Percentiles rank a stretch among this genome's conserved stretches.
phyloP scores from a whole-genome alignment of 805 yeast genomes.

The Lipomyces mesembrius region DNA sequence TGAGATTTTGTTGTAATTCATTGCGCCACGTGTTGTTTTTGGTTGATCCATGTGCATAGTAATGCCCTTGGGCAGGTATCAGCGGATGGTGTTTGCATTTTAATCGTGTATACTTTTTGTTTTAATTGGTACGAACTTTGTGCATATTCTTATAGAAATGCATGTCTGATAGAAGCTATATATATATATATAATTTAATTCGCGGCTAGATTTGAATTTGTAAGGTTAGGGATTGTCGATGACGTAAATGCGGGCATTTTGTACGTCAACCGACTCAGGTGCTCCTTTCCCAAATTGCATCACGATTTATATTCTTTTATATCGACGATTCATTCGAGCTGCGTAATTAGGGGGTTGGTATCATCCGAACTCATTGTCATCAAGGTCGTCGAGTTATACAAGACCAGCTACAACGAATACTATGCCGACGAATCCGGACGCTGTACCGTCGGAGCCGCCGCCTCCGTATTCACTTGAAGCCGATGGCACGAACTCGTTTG shows the following conservation, averaged over 20 bases:
- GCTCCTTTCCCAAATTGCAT: too few species aligned
- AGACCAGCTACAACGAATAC: neutral
- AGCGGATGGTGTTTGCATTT: neutral
- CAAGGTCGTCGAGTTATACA: neutral
- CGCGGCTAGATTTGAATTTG: too few species aligned
- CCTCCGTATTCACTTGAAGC: conserved; percentile 4
- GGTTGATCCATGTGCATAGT: neutral
- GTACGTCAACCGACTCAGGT: too few species aligned
- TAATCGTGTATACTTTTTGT: too few species aligned
- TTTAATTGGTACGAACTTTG: too few species aligned
- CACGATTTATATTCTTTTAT: neutral
- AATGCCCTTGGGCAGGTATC: neutral
- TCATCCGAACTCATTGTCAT: neutral
- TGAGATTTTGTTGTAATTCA: neutral
- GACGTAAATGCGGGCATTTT: too few species aligned
- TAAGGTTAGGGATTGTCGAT: too few species aligned
- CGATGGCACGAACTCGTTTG: neutral
- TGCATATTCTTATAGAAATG: too few species aligned
- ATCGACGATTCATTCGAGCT: neutral
- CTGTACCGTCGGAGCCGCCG: conserved; percentile 1
- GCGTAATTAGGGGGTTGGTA: neutral
- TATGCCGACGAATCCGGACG: neutral
- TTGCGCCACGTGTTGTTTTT: neutral
- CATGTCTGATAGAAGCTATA: too few species aligned
- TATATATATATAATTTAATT: too few species aligned